phyloP scores from a whole-genome alignment of 2,329 filamentous ascomycete species.

The Fusarium sp. region DNA sequence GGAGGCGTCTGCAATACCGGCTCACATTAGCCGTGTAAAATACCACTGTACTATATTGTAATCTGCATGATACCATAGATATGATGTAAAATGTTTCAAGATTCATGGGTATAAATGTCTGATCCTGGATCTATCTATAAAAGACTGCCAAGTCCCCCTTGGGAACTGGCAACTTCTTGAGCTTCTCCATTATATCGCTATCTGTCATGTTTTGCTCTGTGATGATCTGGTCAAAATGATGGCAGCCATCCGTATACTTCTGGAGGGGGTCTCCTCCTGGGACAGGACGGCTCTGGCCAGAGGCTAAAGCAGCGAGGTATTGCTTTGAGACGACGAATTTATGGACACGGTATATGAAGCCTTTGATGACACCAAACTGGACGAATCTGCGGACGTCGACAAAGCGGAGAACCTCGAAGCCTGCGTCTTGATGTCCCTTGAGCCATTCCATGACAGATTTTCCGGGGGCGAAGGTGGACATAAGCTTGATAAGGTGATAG shows the following conservation, averaged over 20 bases:
- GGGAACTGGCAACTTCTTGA: conserved; percentile 69
- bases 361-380: conserved; percentile 96
- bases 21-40: conserved; percentile 37
- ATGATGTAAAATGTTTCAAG: conserved; percentile 40
- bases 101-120: conserved; percentile 22
- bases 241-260: conserved; percentile 79
- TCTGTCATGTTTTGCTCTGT: conserved; percentile 80
- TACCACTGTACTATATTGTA: conserved; percentile 50
- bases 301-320: conserved; percentile 69
- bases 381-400: conserved; percentile 93
- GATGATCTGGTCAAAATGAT: conserved; percentile 86
- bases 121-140: conserved; percentile 58
- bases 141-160: conserved; percentile 67
- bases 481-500: conserved; percentile 82
- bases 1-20: not conserved
- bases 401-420: conserved; percentile 75
- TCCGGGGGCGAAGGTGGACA: conserved; percentile 85
- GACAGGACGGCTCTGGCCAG: conserved; percentile 62
- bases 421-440: conserved; percentile 75
- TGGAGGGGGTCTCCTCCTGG: conserved; percentile 67
- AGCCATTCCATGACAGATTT: conserved; percentile 91
- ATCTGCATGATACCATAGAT: conserved; percentile 50
- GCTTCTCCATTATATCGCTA: conserved; percentile 75
- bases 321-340: conserved; percentile 84
- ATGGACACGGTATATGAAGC: conserved; percentile 91